Evolutionary conservation across 2,329 filamentous ascomycete genomes (phyloP), one percentile per base, ranked within the genome.

Genomic region (Fusarium sp.): DNA sequence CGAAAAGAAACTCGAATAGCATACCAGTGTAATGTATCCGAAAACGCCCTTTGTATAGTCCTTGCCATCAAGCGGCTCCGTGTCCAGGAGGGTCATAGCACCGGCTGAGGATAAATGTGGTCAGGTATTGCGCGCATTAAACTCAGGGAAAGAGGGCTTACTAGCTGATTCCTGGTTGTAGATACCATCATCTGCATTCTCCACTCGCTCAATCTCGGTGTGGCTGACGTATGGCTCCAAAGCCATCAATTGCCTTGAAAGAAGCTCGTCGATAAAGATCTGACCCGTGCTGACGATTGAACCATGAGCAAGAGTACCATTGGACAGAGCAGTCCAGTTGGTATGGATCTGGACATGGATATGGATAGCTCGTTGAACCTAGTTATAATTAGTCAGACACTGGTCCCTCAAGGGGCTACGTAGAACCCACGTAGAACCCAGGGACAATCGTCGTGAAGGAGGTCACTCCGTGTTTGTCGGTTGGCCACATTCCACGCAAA

Each of bases 401-500:
- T 0, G 7, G 18, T 20, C 18, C 2, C 27, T 52, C 6, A 5
- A 31, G 24, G 27, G 24, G 27, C 2, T 52, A 0, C 4, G 5
- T 18, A 13, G n/a, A 18, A 18, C 52, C 13, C 20, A 57, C 54
- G 14, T 57, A 57, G 5, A 57, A 57, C 24, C 59, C 57, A 14
- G 66, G 66, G 56, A 68, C 64, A 16, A 68, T 50, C 3, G 43
- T 65, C 1, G 54, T 68, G n/a, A 68, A 65, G 5, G 61, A 65
- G 4, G 62, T 65, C 6, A 68, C 66, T 11, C 66, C 66, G 6
- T 68, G 20, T 4, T 65, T 68, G n/a, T 68, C 62, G 2, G 62
- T 68, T 18, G 66, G 66, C 66, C 66, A 68, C 66, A 68, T 68
- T 27, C 66, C 66, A 7, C 66, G 62, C 56, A 68, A 18, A 37